Base-by-base conservation (phyloP, 2,329 filamentous ascomycete genomes). In the Pseudocercospora pini-densiflorae region DNA sequence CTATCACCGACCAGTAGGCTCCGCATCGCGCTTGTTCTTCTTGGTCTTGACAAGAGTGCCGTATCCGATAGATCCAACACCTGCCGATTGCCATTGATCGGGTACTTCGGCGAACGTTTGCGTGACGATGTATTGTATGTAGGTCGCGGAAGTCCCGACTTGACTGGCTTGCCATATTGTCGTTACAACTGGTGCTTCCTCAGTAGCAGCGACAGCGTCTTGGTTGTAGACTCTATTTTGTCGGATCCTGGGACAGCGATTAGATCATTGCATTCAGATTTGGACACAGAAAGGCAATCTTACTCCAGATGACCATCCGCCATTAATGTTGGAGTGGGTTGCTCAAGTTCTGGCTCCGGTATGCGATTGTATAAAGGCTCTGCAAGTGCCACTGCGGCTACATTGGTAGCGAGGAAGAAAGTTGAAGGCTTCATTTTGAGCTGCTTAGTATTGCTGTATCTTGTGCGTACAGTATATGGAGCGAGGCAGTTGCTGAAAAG, bases 71-170 rank as follows among this genome's bases (percentile, higher is more conserved):
- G 49, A 19, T 16, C 76, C 77, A 3, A 40, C 55, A 12, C 62
- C 68, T 0, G 76, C 68, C 1, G 64, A 65, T 5, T 73, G 68
- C 62, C 62, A 68, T 65, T 78, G 74, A 53, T 75, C 73, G 5
- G 72, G 73, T 0, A 76, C 69, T 5, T 63, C 43, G 16, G 70
- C 70, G 63, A 77, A 77, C 2, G 72, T 74, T 43, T 78, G 77
- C 1, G 76, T 76, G 69, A 74, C 77, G 63, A 73, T 59, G 59
- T 74, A 62, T 27, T 70, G 43, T 16, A 71, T 59, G 47, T 68
- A 77, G 47, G 73, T 76, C 21, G 64, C 67, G 1, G 69, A 67
- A 8, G 55, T 63, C 23, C 68, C 60, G 43, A 70, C 33, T 40
- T 59, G 33, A 51, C 66, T 69, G 24, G 67, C 64, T 10, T 71